Evolutionary conservation across 306 rosid genomes (phyloP), one percentile per base, ranked within the genome.

Genomic region (Malus fusca): DNA sequence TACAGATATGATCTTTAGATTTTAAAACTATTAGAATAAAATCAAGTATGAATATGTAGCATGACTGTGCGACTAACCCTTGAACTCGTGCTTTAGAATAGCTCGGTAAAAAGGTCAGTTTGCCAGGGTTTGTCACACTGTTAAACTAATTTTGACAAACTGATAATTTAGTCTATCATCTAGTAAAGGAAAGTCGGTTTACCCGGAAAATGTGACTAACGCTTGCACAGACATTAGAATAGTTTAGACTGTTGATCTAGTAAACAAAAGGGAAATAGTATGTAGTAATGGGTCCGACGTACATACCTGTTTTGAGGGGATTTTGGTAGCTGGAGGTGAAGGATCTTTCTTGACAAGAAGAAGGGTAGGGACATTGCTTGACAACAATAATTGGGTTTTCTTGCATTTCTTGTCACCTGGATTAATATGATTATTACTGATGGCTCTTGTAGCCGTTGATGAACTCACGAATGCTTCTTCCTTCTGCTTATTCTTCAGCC

Each of bases 391-490:
- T 13, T 89, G 85, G 37, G 73, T 82, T 71, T 72, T 90, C 85
- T 88, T 90, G 86, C 84, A 65, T 77, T 84, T 88, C 68, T 71
- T 84, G 75, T 87, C 87, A 25, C 37, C 68, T 60, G 86, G 72
- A 71, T 10, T 78, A 74, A 12, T 63, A 7, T 70, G 68, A 70
- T 62, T 71, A 12, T 77, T 73, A 48, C 31, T 58, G 23, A 51
- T 63, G 33, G 81, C 71, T 81, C 87, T 84, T 21, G 79, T 75
- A 13, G 86, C 62, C 30, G 87, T 80, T 60, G 86, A 75, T n/a
- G 90, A 79, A 48, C 89, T 80, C 37, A 88, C 89, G 74, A 90
- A 95, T 33, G 93, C 68, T 77, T 90, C 97, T 60, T 92, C 89
- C 81, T 90, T 87, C 86, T 87, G 89, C 71, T 82, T 80, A 78